Evolutionary conservation across 2,329 filamentous ascomycete genomes (phyloP).

Genomic region (Fusarium nisikadoi): DNA sequence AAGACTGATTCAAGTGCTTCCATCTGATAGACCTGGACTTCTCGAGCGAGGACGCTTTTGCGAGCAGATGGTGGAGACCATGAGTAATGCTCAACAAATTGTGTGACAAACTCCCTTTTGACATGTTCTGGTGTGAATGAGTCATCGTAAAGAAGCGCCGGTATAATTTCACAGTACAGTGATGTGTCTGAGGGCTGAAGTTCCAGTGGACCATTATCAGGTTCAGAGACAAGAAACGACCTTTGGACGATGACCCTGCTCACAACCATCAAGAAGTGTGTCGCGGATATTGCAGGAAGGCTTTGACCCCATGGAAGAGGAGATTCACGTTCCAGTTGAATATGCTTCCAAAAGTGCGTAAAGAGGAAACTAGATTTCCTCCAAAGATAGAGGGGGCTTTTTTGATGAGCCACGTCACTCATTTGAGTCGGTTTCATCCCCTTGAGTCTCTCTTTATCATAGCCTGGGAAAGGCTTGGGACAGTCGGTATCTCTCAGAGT

Average conservation of each 20-base stretch:
- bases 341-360: background rate
- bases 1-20: background rate
- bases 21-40: background rate
- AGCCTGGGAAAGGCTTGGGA: background rate
- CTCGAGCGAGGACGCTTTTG: background rate
- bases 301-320: background rate
- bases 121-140: background rate
- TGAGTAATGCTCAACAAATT: background rate
- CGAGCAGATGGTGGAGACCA: background rate
- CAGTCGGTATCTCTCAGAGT: background rate
- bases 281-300: background rate
- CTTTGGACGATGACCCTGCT: background rate
- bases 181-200: background rate
- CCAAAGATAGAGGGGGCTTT: background rate
- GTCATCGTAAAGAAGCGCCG: background rate
- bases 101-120: background rate
- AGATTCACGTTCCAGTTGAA: background rate
- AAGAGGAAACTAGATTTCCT: background rate
- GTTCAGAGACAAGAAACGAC: background rate
- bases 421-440: background rate
- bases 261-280: background rate
- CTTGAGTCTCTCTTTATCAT: background rate
- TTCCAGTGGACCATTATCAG: accelerated
- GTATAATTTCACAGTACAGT: background rate
- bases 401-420: background rate